Evolutionary conservation across 2,329 filamentous ascomycete species (phyloP), one percentile per base, ranked within the genome.

Genomic region (Neoscytalidium dimidiatum): DNA sequence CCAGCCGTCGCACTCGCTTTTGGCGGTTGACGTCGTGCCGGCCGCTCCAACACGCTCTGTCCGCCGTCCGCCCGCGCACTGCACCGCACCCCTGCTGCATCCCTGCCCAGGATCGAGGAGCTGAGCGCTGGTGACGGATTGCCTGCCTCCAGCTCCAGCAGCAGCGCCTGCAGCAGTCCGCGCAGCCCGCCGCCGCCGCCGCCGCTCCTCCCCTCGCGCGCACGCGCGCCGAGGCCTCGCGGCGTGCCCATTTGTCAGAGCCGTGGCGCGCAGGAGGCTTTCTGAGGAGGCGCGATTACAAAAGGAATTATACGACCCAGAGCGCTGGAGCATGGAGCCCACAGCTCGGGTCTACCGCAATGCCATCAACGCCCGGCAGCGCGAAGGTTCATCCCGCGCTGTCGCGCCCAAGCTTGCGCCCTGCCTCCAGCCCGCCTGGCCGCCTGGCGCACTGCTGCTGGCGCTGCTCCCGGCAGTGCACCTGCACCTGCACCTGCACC

Each of bases 21-120:
- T 7, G 28, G 51, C 51, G 19, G 51, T 57, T 57, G 56, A 60
- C 38, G 56, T 60, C 56, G 35, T 23, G 26, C 35, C 21, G 53
- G 21, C 29, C 4, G 51, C 17, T 56, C n/a, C 31, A 13, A 31
- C 14, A n/a, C n/a, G n/a, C n/a, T n/a, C n/a, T n/a, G 49, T 9
- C 53, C 51, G 21, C 33, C 31, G 38, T 35, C 28, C 51, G 19
- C 29, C 14, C 51, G 46, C 46, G 26, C n/a, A n/a, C 38, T 11
- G 6, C 31, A 5, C 31, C 49, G 19, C 35, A 14, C 52, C 53
- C 53, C 53, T 21, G 53, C 35, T 6, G 38, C 56, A 60, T 31
- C 38, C 53, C 38, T 60, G 38, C 26, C 33, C 38, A 7, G 38
- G 38, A 60, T 46, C 56, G 56, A 26, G 38, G 52, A 60, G 56